A percentile compares a stretch with the other conserved stretches of the same genome.
Conservation (phyloP, 139 green algal genomes). For the Diplosphaera chodatii region DNA sequence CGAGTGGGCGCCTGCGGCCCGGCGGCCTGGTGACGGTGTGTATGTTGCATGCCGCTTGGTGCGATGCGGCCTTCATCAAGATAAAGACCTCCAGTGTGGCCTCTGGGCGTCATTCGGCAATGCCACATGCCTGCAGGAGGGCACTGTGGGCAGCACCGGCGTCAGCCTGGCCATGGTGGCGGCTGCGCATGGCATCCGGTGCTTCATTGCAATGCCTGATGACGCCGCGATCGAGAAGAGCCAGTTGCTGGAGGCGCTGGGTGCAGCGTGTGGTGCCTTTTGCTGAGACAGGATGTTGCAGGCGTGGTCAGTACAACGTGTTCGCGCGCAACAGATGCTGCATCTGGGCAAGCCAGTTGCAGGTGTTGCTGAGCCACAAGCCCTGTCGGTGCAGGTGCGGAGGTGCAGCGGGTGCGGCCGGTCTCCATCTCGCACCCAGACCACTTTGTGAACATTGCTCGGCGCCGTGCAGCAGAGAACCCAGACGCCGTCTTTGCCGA, state of each 20-base stretch:
- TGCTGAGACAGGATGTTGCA: too few relatives aligned
- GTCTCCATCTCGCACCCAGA: slow-evolving; percentile 91
- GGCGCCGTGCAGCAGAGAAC: slow-evolving; percentile 40
- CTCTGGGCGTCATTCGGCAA: too few relatives aligned
- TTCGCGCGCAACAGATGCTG: too few relatives aligned
- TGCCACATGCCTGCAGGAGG: too few relatives aligned
- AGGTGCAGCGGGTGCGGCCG: slow-evolving; percentile 73
- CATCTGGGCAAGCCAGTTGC: too few relatives aligned
- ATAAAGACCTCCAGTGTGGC: too few relatives aligned
- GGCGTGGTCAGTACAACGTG: too few relatives aligned
- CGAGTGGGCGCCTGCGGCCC: slow-evolving; percentile 38
- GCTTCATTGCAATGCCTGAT: slow-evolving; percentile 85
- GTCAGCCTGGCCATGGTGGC: slow-evolving; percentile 81
- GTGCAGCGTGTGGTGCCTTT: too few relatives aligned
- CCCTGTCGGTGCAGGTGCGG: slow-evolving; percentile 39
- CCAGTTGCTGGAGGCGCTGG: slow-evolving; percentile 57
- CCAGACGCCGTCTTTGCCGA: slow-evolving; percentile 75
- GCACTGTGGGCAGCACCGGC: slow-evolving; percentile 74
- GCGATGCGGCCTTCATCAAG: too few relatives aligned
- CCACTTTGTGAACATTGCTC: slow-evolving; percentile 90
- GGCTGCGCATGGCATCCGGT: slow-evolving; percentile 51
- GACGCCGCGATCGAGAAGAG: slow-evolving; percentile 87
- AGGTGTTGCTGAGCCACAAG: not conserved
- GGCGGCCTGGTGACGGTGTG: slow-evolving; percentile 82
- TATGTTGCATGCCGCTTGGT: too few relatives aligned